Evolutionary conservation across 148 eudicot genomes (phyloP), one percentile per base, ranked within the genome.

Genomic region (Rhododendron mucronatum): DNA sequence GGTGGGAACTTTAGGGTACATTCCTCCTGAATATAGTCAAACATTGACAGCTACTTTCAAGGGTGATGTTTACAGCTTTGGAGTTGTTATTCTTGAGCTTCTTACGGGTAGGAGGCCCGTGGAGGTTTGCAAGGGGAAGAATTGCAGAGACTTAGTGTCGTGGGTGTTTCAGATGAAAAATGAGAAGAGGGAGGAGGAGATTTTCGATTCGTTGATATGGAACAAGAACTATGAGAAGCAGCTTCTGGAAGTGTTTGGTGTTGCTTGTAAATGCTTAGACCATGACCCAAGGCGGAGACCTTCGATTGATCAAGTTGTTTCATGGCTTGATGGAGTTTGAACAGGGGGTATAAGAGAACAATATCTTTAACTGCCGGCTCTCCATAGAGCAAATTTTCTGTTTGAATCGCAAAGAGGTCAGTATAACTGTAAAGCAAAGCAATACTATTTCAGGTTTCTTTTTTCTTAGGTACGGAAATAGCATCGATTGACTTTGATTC

Each of bases 31-130:
- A 75, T 96, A 96, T 51, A 91, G 97, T 82, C 99, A 96, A 85
- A 92, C 96, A 39, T 82, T 96, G 85, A 90, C 93, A 18, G 99
- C 99, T n/a, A 95, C 98, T 59, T 94, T 96, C 86, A 95, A 95
- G 82, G 99, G 99, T 7, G 99, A 96, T 84, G 98, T 96, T 3
- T 96, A 95, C 79, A 96, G 99, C 85, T 96, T 96, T 73, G 99
- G 99, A 3, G 96, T 96, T 16, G 99, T 96, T 57, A 92, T 96
- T 83, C 87, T 96, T 44, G 99, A 96, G 90, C 98, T 96, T 83
- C 87, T 96, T 45, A 96, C 99, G 0, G 92, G 96, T 21, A 90
- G 97, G 78, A 89, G 99, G 63, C 98, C 99, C 0, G 96, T 95
- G 37, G 99, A 95, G 86, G 97, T 95, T 48, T 92, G 97, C 91